Conservation (phyloP, 305 asterid genomes). For the Rubia balearica region DNA sequence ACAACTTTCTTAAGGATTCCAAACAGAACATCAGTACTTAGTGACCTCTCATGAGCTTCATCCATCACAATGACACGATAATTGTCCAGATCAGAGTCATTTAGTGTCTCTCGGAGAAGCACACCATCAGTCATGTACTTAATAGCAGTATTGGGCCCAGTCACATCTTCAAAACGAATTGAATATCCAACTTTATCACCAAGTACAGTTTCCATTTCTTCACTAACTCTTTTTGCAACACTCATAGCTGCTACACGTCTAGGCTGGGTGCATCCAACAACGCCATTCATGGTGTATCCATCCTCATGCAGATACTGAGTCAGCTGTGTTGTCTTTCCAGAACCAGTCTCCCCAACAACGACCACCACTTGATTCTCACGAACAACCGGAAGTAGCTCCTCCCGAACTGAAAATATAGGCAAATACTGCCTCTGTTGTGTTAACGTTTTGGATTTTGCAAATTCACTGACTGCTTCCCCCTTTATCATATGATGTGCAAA, state of each 20-base stretch:
- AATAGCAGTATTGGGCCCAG: slow-evolving; percentile 81
- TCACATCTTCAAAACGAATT: slow-evolving; percentile 96
- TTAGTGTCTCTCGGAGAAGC: slow-evolving; percentile 89
- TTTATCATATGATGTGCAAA: slow-evolving; percentile 87
- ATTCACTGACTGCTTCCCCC: slow-evolving; percentile 79
- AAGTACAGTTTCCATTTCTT: slow-evolving; percentile 93
- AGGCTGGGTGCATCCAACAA: slow-evolving; percentile 97
- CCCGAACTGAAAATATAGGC: slow-evolving; percentile 89
- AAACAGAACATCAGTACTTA: slow-evolving; percentile 86
- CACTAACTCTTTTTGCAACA: slow-evolving; percentile 95
- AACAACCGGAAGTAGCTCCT: slow-evolving; percentile 92
- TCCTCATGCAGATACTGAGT: slow-evolving; percentile 98
- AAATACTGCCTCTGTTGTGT: slow-evolving; percentile 84
- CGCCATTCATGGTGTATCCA: slow-evolving; percentile 61
- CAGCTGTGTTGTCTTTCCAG: slow-evolving; percentile 94
- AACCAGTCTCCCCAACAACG: slow-evolving; percentile 98
- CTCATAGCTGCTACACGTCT: slow-evolving; percentile 99
- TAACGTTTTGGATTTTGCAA: slow-evolving; percentile 65
- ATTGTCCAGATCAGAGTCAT: slow-evolving; percentile 91
- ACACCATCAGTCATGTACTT: slow-evolving; percentile 99
- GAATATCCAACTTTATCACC: slow-evolving; percentile 94
- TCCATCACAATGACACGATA: slow-evolving; percentile 92
- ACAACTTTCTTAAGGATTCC: slow-evolving; percentile 97
- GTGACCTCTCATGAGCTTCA: slow-evolving; percentile 96
- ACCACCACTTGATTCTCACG: slow-evolving; percentile 95